Base-by-base conservation (phyloP, 2,329 filamentous ascomycete species). In the Beauveria australis region DNA sequence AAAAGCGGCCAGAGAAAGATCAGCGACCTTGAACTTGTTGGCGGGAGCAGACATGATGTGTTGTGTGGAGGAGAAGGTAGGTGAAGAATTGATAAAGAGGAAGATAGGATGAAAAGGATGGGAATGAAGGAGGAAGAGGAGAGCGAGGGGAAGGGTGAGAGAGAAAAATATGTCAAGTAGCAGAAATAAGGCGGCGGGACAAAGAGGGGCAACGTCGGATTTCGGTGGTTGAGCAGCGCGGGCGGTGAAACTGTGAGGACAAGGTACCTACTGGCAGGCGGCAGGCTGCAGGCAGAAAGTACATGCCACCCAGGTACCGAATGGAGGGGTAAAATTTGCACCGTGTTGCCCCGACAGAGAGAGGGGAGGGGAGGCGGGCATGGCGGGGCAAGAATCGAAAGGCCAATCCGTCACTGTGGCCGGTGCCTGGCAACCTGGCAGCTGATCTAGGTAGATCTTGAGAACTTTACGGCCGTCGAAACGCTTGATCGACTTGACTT, bases 1-100 rank as follows among this genome's bases (percentile, higher is more conserved):
- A 75, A 99, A 97, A 79, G 94, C 94, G 75, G 94, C 93, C 76
- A 97, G 88, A 76, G 89, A 91, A 77, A 97, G 89, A 85, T 97
- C 94, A 74, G 93, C 92, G 81, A 99, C 93, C 90, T 97, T 96
- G 89, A 91, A 95, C 80, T 90, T 93, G 79, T 88, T 81, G 75
- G 92, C 92, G 80, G 92, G 92, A 73, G 90, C 89, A 84, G 83
- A 77, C 84, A 87, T 86, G 70, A 68, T 81, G 73, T 63, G 60
- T 63, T 63, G 28, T 62, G 63, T 37, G 62, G 66, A 63, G 64
- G 67, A 61, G 53, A 59, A 62, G 63, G 51, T 61, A 64, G 63
- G 62, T 64, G 59, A 64, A 66, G 67, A 63, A 64, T 67, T 66
- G 63, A 62, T 67, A 61, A 64, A 66, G 59, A 62, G 58, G 53